These are phyloP conservation scores for Paramarasmius palmivorus DNA, from an alignment of 1,284 basidiomycete species.

Conservation along the genomic window DNA sequence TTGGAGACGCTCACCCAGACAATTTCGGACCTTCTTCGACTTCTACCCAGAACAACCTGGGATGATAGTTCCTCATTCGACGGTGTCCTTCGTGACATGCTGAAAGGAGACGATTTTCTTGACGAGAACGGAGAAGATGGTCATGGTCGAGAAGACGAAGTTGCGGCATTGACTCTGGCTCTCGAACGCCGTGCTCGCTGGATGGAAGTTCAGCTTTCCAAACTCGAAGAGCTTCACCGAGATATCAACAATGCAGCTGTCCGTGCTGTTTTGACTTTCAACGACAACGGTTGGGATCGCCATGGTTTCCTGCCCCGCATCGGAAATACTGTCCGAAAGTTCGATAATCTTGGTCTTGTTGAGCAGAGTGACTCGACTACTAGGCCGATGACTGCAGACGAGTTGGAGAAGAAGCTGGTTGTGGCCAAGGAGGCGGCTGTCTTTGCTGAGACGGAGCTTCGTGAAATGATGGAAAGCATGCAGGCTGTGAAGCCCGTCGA, in stretches of 20 bases:
- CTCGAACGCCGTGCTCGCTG: constrained; percentile 82
- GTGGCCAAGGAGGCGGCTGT: constrained; percentile 69
- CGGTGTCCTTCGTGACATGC: constrained; percentile 93
- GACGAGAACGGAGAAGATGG: constrained; percentile 80
- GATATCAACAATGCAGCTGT: constrained; percentile 86
- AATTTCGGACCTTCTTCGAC: constrained; percentile 77
- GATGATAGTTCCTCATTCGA: constrained; percentile 93
- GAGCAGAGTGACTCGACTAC: constrained; percentile 41
- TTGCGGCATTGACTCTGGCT: constrained; percentile 76
- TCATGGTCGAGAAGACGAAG: constrained; percentile 71
- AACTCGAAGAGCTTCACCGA: constrained; percentile 80
- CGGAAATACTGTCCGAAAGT: constrained; percentile 64
- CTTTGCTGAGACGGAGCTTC: constrained; percentile 71
- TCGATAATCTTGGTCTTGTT: constrained; percentile 63
- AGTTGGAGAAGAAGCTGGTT: constrained; percentile 69
- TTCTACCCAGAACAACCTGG: constrained; percentile 83
- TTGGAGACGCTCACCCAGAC: constrained; percentile 84
- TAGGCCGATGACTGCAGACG: constrained; percentile 63
- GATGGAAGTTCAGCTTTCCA: constrained; percentile 87
- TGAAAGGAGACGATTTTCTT: constrained; percentile 86
- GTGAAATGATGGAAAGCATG: constrained; percentile 70
- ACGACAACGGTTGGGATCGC: constrained; percentile 82
- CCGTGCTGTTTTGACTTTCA: constrained; percentile 76
- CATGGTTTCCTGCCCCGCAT: constrained; percentile 62
- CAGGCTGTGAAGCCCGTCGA: constrained; percentile 48